Base-by-base conservation (phyloP, 2,329 filamentous ascomycete genomes). In the Fusarium chlamydosporum region DNA sequence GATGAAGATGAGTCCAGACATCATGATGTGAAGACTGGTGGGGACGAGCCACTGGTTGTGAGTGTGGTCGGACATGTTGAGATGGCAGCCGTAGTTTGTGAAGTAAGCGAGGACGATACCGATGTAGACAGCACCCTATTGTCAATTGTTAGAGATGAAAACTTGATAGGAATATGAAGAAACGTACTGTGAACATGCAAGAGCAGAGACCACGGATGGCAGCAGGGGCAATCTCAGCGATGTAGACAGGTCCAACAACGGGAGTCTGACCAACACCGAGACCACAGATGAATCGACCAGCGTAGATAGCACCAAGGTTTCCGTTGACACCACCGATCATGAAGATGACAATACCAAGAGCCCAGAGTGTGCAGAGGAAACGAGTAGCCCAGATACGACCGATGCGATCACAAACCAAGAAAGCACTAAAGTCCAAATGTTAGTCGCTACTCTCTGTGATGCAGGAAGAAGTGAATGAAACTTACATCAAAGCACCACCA, bases 81-180 rank as follows among this genome's bases (percentile, higher is more conserved):
- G 55, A 58, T 83, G 77, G 55, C 80, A 82, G 60, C 89, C 89
- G 75, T 89, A 91, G 77, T 89, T 91, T 61, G 90, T 88, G 73
- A 93, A 94, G 80, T 94, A 95, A 10, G 90, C 91, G 16, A 94
- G 83, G 72, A 94, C 91, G 65, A 94, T 92, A 26, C 91, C 92
- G 54, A 92, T 79, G 74, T 94, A 94, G 23, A 94, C 92, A 50
- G 80, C 79, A 5, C 81, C 81, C 61, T 65, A 3, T 7, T 47
- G 5, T 5, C 3, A 6, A 23, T 18, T 37, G 40, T 65, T 42
- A 65, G 60, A 34, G n/a, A 20, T 27, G 11, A 11, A 13, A 0
- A 3, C 5, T 6, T 16, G 1, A 13, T 0, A 15, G 11, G 4
- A 4, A 23, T 23, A 6, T 4, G 4, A 0, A 9, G 13, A 11